Evolutionary conservation across 306 rosid species (phyloP), one percentile per base, ranked within the genome.

Genomic region (Chamaecrista fasciculata): DNA sequence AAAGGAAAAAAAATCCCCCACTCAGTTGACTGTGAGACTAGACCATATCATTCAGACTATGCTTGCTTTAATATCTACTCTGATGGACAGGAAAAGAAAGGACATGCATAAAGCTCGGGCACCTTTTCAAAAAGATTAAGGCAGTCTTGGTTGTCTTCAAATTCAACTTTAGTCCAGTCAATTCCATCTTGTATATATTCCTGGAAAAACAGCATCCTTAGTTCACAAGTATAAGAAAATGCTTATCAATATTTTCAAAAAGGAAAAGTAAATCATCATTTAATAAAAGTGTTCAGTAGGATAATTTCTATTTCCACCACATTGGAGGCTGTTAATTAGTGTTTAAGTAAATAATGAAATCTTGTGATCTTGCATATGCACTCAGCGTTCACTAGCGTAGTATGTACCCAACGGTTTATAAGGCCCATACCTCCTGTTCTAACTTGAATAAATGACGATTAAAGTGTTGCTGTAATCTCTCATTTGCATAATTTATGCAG

Each of bases 111-210:
- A 69, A 42, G 31, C 52, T 46, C 36, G 21, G 37, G 34, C 64
- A 89, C 97, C 97, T 91, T 91, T 75, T 91, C 97, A 66, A 91
- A 91, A 69, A 91, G 94, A 68, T 91, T 55, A 43, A 91, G 97
- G 76, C 96, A 91, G 55, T 89, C 89, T 76, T 91, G 96, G 81
- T 91, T 91, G 81, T 89, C 97, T 79, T 91, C 97, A 83, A 91
- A 91, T 62, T 89, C 97, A 77, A 91, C 94, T 85, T 84, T 91
- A 73, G 94, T 75, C 96, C 97, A 91, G 78, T 91, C 97, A 67
- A 91, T 91, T 55, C 97, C 97, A 69, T 89, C 97, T 80, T 89
- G 94, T 67, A 91, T 71, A 71, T 91, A 91, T 83, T 89, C 97
- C 97, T 91, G 79, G 62, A 62, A 62, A 11, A 53, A 29, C 14